Evolutionary conservation across 805 yeast genomes (phyloP), one percentile per base, ranked within the genome.

Genomic region (Saturnispora dispora): DNA sequence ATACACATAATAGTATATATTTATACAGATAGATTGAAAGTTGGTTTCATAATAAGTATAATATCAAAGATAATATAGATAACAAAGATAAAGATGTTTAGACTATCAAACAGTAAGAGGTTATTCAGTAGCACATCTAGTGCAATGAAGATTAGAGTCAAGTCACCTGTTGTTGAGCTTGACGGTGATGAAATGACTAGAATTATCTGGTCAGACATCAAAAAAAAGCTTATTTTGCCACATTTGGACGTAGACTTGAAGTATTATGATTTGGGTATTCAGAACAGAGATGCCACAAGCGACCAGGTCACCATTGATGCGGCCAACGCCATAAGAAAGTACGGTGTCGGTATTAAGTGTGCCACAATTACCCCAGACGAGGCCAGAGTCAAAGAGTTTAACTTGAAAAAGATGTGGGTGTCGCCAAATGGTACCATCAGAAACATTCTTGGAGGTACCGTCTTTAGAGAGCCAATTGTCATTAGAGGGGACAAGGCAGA

Each of bases 131-230:
- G 52, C 18, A 48, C 71, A 6, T 48, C 63, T 18, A 44, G 60
- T 7, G 46, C 59, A 11, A 57, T 71, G n/a, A 85, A 84, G 64
- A 81, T 85, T 64, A 79, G 79, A 60, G 90, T 85, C 45, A 76
- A 78, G 61, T 78, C 74, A 51, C 91, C 91, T 45, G 72, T 85
- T 55, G 93, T 85, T 52, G 93, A 85, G 58, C 65, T 85, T 63
- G 90, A 85, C 62, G 93, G 93, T 60, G 93, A 85, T 66, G 93
- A 85, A 66, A 84, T 83, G 91, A 85, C 93, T 56, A 74, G 91
- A 66, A 84, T 85, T 63, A 85, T 85, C 66, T 85, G 93, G 93
- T 75, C 79, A 56, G 72, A 78, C 60, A 85, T 85, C 70, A 84
- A 83, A 66, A 77, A 76, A 53, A 77, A 80, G 63, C 74, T 85